Evolutionary conservation across 2,329 filamentous ascomycete genomes (phyloP), one percentile per base, ranked within the genome.

Genomic region (Ceratocystis lukuohia): DNA sequence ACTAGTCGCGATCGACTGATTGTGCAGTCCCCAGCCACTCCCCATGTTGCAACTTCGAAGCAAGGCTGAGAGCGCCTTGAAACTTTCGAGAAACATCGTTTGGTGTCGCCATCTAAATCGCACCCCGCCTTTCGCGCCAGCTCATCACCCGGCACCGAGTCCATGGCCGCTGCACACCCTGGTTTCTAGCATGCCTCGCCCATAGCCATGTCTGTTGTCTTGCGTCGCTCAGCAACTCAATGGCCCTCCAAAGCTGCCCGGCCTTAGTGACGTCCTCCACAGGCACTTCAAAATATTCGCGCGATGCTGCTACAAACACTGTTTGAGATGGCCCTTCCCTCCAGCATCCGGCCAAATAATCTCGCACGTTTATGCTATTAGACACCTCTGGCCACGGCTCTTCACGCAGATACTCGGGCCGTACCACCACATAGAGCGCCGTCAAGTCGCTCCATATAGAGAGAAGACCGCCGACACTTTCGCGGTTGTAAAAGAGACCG

Each of bases 361-460:
- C 30, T n/a, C 7, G 56, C n/a, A 37, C 22, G 17, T 33, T 10
- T 7, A 59, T 30, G 7, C 15, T 30, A 10, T 28, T 28, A 4
- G 28, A 25, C 7, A 17, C 20, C 45, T 62, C 61, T 28, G 66
- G 62, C 53, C 61, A 67, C 1, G 61, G 30, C 17, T 25, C 37
- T 20, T 37, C 17, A 5, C 15, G 7, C 20, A 67, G 25, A 20
- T 61, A 67, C 20, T 67, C 66, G 5, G 66, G 66, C 4, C 66
- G 48, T 20, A 67, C 66, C 17, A 67, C 66, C 17, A 67, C 66
- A 41, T 67, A 67, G 17, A 67, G 25, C n/a, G 61, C 53, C 7
- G 57, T n/a, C 6, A 67, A 50, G 7, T 59, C 50, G 20, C 66
- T 67, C 66, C 66, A 67, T 8, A 67, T 22, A 17, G 30, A 37